Base-by-base conservation (phyloP, 73 alveolate species). In the Blepharisma stoltei region DNA sequence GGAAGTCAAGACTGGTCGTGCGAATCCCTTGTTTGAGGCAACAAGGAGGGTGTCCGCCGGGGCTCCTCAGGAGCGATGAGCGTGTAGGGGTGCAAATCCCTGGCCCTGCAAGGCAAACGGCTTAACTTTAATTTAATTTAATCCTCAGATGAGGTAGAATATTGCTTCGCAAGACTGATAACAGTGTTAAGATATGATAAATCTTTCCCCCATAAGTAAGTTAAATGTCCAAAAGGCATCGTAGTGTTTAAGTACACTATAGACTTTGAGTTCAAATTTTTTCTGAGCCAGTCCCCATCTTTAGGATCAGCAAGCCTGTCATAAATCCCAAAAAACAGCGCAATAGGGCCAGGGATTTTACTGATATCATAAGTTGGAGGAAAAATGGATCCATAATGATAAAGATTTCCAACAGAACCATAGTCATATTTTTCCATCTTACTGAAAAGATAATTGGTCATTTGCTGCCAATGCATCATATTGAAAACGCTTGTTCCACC, bases 401-500 rank as follows among this genome's bases (percentile, higher is more conserved):
- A 83, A 66, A 65, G 48, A 81, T 96, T 96, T 71, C 88, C 92
- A 67, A 75, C 80, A 1, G 83, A 52, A 6, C 96, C 96, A 76
- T 80, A 92, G 60, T 92, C 93, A 77, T 71, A 90, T 49, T 81
- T 77, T 66, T 87, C 70, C 76, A 89, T 87, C 67, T 77, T 80
- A n/a, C 82, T 83, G 11, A 90, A 55, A n/a, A 55, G 47, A 18
- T 53, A 43, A 20, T 47, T 68, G 38, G 54, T 68, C 43, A 90
- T 68, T 76, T 93, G 86, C 69, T 84, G 76, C 84, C 93, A 97
- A 83, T 95, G 98, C 55, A 76, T 78, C 25, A 97, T 54, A 77
- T 90, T 86, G 81, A 93, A 86, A 47, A 90, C 80, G 23, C 97
- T 84, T 32, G 99, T 95, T 38, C 99, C 99, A 45, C 95, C 96